Conservation (phyloP, 2,329 filamentous ascomycete species). For the Tolypocladium tundrense region DNA sequence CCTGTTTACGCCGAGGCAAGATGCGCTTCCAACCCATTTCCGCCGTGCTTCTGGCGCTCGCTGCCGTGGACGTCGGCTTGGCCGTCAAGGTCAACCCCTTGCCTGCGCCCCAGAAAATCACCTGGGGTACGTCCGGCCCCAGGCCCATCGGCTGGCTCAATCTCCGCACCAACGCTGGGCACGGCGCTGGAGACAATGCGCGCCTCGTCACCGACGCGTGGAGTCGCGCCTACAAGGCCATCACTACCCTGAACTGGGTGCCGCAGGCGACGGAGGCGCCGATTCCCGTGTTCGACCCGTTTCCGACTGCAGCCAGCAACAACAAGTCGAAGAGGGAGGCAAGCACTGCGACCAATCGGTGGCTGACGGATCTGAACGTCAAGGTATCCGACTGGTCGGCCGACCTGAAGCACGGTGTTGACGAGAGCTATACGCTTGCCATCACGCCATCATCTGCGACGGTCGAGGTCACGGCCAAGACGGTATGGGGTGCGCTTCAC, state of each 20-base stretch:
- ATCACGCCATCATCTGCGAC: conserved; percentile 26
- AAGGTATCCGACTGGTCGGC: conserved; percentile 32
- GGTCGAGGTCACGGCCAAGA: conserved; percentile 36
- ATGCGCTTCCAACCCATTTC: not conserved
- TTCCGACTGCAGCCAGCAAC: conserved; percentile 29
- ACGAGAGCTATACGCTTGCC: conserved; percentile 44
- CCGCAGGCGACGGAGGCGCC: conserved; percentile 42
- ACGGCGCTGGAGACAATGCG: conserved; percentile 4
- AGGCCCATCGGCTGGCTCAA: conserved; percentile 8
- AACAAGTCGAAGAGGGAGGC: conserved; percentile 16
- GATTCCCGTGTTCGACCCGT: conserved; percentile 36
- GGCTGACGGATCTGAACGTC: conserved; percentile 33
- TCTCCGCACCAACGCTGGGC: conserved; percentile 8
- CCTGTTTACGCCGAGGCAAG: not conserved
- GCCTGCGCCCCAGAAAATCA: conserved; percentile 14
- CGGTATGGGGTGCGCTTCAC: conserved; percentile 43
- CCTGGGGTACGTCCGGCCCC: conserved; percentile 14
- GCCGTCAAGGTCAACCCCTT: conserved; percentile 16
- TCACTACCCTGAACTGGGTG: conserved; percentile 40
- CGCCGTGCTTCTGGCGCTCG: not conserved
- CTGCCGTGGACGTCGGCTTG: conserved; percentile 2
- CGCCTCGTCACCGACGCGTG: conserved; percentile 33
- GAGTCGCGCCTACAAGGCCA: conserved; percentile 35
- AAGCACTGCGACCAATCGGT: conserved; percentile 3
- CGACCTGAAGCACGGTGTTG: conserved; percentile 42